A percentile compares a stretch with the other conserved stretches of the same genome.
Evolutionary conservation across 192 early-diverging fungal species (phyloP).

Genomic region (Rhizophagus prolifer): DNA sequence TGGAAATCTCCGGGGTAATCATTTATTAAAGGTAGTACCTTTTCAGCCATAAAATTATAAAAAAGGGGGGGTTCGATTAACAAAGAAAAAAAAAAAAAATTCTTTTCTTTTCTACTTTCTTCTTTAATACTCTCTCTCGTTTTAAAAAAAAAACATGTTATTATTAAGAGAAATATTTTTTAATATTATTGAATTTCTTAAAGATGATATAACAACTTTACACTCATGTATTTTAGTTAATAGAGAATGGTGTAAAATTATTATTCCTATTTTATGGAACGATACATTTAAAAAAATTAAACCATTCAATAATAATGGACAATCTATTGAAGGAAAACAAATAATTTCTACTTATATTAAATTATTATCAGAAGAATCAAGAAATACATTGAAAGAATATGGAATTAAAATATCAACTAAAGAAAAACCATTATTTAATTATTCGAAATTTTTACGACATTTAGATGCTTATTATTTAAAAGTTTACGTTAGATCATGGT

Average conservation of each 20-base stretch:
- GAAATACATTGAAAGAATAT: background rate
- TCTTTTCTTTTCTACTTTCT: too few species aligned
- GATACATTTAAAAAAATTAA: background rate
- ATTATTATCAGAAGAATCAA: background rate
- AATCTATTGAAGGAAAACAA: background rate
- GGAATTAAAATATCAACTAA: background rate
- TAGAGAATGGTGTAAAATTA: background rate
- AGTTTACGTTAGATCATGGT: background rate
- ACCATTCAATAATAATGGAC: background rate
- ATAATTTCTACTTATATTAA: background rate
- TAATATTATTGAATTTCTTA: background rate
- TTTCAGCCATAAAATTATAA: too few species aligned
- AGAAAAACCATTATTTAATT: background rate
- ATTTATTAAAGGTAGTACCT: too few species aligned
- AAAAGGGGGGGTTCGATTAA: too few species aligned
- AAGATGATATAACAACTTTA: background rate
- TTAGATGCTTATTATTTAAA: background rate
- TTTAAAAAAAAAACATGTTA: background rate
- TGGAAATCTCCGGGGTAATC: too few species aligned
- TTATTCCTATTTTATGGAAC: background rate
- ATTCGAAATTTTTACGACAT: background rate
- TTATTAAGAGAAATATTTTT: background rate
- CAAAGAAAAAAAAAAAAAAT: too few species aligned
- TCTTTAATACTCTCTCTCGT: too few species aligned
- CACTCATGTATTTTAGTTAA: constrained; percentile 11